Percentiles rank a stretch among this genome's conserved stretches.
These are phyloP conservation scores for Chalciporus sphaerocephalus DNA, from an alignment of 768 basidiomycete genomes.

Conservation along the genomic window DNA sequence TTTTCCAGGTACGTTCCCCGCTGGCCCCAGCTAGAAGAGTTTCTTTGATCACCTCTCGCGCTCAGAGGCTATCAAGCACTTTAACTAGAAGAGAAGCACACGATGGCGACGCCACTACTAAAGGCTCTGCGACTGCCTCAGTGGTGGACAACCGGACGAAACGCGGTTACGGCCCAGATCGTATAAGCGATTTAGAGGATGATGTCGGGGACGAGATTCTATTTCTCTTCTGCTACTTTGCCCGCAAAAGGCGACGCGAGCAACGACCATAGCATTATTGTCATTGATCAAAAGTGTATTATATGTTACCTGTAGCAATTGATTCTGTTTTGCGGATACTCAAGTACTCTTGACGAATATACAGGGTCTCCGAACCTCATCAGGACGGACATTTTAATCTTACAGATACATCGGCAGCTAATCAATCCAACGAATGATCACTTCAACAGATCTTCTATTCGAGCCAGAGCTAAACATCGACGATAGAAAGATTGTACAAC, in stretches of 20 bases:
- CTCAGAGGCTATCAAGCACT: constrained; percentile 8
- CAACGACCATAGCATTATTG: constrained; percentile 1
- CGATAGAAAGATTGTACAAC: constrained; percentile 13
- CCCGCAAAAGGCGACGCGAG: constrained; percentile 16
- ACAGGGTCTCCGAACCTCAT: too few relatives aligned
- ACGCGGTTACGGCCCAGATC: constrained; percentile 2
- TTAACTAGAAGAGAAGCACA: neutral
- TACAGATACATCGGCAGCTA: too few relatives aligned
- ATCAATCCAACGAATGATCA: too few relatives aligned
- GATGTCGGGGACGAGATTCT: constrained; percentile 19
- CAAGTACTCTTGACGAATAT: too few relatives aligned
- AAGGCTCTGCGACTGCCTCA: neutral
- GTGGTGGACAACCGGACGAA: constrained; percentile 1
- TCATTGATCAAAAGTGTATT: too few relatives aligned
- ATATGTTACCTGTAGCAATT: too few relatives aligned
- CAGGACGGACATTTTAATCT: too few relatives aligned
- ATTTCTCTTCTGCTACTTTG: constrained; percentile 27
- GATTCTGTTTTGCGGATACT: too few relatives aligned
- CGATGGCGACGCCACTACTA: neutral
- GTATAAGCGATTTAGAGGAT: neutral
- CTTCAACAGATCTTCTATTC: too few relatives aligned
- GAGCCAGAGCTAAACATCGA: constrained; percentile 3
- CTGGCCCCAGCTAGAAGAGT: too few relatives aligned
- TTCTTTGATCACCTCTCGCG: constrained; percentile 1
- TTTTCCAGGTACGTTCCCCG: constrained; percentile 14